A percentile compares a stretch with the other conserved stretches of the same genome.
Evolutionary conservation across 805 yeast species (phyloP).

Genomic region (Lipomyces orientalis): DNA sequence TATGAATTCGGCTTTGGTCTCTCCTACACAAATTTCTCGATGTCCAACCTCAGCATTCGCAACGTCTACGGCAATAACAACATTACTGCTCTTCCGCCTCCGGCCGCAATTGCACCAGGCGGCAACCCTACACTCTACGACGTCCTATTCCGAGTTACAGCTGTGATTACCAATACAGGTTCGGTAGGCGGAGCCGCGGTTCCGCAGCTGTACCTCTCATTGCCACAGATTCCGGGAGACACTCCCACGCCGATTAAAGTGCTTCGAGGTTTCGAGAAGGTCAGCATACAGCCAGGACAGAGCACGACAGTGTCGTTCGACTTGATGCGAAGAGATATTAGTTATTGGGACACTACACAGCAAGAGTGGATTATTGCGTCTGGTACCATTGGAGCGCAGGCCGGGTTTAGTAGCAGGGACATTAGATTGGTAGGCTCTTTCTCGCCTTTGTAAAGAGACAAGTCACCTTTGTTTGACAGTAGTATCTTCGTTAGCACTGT

Average conservation of each 20-base stretch:
- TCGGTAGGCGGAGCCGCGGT: constrained; percentile 54
- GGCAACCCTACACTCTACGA: constrained; percentile 68
- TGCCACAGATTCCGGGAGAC: constrained; percentile 48
- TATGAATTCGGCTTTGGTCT: constrained; percentile 70
- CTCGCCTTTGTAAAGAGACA: not conserved
- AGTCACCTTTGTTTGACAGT: not conserved
- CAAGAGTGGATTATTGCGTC: constrained; percentile 57
- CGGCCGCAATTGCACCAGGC: constrained; percentile 57
- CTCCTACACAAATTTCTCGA: constrained; percentile 60
- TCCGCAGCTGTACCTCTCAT: constrained; percentile 59
- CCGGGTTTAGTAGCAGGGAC: constrained; percentile 1
- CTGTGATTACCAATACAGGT: constrained; percentile 56
- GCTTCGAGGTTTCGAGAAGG: constrained; percentile 63
- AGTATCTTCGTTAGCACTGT: too few relatives aligned
- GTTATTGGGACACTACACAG: constrained; percentile 59
- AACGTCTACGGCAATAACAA: not conserved
- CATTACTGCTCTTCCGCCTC: constrained; percentile 23
- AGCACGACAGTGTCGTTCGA: constrained; percentile 51
- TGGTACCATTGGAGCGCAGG: not conserved
- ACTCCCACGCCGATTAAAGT: constrained; percentile 57
- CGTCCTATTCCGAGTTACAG: constrained; percentile 53
- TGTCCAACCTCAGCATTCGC: constrained; percentile 42
- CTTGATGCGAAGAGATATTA: constrained; percentile 57
- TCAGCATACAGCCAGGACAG: constrained; percentile 52
- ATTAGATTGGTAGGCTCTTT: not conserved